A percentile compares a stretch with the other conserved stretches of the same genome.
These are phyloP conservation scores for Tanacetum coccineum DNA, from an alignment of 129 eudicot species.

Conservation along the genomic window DNA sequence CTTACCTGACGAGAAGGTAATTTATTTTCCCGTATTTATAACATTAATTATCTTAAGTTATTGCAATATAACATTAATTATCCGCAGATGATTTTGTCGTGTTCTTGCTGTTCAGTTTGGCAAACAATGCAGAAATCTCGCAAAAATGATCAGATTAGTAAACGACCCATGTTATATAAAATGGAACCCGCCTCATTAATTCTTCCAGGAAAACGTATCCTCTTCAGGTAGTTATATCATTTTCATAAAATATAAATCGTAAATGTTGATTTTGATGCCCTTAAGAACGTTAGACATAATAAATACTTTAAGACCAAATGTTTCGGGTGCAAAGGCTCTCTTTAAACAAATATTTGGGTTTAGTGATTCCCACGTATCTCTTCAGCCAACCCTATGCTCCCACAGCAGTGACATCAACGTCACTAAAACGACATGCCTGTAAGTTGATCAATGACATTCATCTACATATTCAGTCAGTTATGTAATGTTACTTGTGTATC, in stretches of 20 bases:
- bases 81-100: conserved; percentile 36
- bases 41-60: neutral
- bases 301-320: conserved; percentile 55
- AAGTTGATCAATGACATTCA: conserved; percentile 28
- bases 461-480: conserved; percentile 2
- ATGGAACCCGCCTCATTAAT: conserved; percentile 33
- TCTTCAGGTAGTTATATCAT: conserved; percentile 20
- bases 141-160: conserved; percentile 42
- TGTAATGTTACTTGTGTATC: neutral
- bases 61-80: neutral
- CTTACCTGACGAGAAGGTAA: conserved; percentile 21
- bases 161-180: conserved; percentile 61
- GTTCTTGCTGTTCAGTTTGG: conserved; percentile 63
- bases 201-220: conserved; percentile 76
- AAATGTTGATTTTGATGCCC: conserved; percentile 11
- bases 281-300: conserved; percentile 47
- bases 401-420: conserved; percentile 38
- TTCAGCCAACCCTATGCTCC: conserved; percentile 35
- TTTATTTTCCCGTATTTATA: neutral
- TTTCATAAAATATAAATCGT: neutral
- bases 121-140: conserved; percentile 38
- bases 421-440: conserved; percentile 58
- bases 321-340: conserved; percentile 50
- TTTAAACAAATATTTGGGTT: conserved; percentile 58
- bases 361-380: conserved; percentile 24